These are phyloP conservation scores for Taxillus chinensis DNA, from an alignment of 164 flowering plant species.

Conservation along the genomic window DNA sequence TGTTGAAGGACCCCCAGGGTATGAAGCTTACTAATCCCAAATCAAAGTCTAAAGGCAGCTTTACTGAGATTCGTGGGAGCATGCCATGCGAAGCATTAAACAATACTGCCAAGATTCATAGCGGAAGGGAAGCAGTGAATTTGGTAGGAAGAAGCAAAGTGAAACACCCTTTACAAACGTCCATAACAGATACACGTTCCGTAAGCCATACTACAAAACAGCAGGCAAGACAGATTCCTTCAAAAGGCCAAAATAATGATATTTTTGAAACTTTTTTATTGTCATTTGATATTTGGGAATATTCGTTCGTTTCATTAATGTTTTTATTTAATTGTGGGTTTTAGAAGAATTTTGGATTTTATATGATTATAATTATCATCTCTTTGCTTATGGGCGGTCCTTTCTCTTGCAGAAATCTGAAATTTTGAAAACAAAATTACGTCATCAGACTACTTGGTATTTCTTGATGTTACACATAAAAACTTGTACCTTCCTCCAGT, in stretches of 20 bases:
- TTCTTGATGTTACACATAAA: neutral
- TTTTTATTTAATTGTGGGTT: too few relatives aligned
- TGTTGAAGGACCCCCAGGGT: constrained; percentile 19
- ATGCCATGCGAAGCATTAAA: constrained; percentile 17
- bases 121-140: constrained; percentile 21
- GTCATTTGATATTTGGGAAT: neutral
- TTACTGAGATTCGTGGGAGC: constrained; percentile 10
- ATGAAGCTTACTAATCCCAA: constrained; percentile 18
- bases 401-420: constrained; percentile 23
- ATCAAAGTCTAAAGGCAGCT: constrained; percentile 13
- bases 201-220: constrained; percentile 14
- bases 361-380: neutral
- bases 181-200: constrained; percentile 8
- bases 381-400: neutral
- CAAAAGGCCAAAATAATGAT: neutral
- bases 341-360: too few relatives aligned
- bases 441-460: constrained; percentile 37
- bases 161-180: constrained; percentile 17
- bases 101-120: constrained; percentile 17
- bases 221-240: constrained; percentile 20
- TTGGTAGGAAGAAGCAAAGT: constrained; percentile 19
- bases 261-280: neutral
- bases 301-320: too few relatives aligned
- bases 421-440: constrained; percentile 19
- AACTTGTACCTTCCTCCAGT: neutral